These are phyloP conservation scores for Cinnamomum chago DNA, from an alignment of 164 flowering plant genomes.

Conservation along the genomic window DNA sequence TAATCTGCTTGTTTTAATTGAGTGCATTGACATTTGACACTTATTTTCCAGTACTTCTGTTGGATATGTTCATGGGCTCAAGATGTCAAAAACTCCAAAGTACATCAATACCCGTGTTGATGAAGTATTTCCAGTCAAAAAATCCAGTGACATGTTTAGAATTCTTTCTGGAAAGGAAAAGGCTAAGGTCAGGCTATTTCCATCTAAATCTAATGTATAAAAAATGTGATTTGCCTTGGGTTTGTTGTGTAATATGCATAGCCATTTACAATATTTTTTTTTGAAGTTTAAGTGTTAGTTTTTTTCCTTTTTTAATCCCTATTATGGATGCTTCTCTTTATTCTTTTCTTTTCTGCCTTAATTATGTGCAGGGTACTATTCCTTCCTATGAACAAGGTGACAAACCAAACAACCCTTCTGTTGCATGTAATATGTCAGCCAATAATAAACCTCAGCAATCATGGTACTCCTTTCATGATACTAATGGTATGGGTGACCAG, in stretches of 20 bases:
- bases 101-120: constrained; percentile 70
- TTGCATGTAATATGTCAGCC: constrained; percentile 27
- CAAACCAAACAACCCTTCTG: constrained; percentile 25
- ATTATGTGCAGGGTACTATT: constrained; percentile 34
- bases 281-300: too few species aligned
- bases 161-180: constrained; percentile 51
- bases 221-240: neutral
- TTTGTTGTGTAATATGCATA: neutral
- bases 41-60: constrained; percentile 18
- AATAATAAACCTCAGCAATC: constrained; percentile 26
- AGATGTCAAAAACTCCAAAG: constrained; percentile 49
- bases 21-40: neutral
- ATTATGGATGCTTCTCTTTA: too few species aligned
- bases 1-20: neutral
- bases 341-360: neutral
- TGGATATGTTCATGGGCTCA: constrained; percentile 30
- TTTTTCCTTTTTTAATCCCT: too few species aligned
- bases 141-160: constrained; percentile 47
- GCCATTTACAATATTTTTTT: too few species aligned
- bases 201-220: neutral
- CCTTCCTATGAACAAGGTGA: constrained; percentile 22
- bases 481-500: neutral
- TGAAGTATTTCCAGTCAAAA: constrained; percentile 74
- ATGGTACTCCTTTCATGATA: constrained; percentile 32
- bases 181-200: constrained; percentile 44